These are phyloP conservation scores for Neoscytalidium dimidiatum DNA, from an alignment of 2,329 filamentous ascomycete species.

Conservation along the genomic window DNA sequence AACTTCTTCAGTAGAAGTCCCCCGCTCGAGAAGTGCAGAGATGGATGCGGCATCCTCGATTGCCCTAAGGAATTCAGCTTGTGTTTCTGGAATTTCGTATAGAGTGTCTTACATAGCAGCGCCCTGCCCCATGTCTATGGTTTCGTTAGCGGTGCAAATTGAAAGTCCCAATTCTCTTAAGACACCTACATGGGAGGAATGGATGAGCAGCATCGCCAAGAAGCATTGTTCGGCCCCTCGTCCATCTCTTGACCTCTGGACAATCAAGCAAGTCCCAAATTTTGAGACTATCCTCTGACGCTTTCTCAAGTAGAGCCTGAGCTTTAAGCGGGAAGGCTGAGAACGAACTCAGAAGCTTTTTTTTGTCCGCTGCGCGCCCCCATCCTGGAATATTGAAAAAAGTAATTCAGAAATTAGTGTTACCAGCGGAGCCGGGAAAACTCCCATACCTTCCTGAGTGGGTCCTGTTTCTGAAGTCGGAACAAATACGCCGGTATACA, in stretches of 20 bases:
- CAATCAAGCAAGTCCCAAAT: constrained; percentile 52
- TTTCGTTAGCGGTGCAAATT: not conserved
- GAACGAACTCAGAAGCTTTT: constrained; percentile 21
- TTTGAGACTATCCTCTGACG: constrained; percentile 35
- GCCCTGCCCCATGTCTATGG: constrained; percentile 59
- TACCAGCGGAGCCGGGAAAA: not conserved
- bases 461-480: not conserved
- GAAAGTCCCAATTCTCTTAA: not conserved
- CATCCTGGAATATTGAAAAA: constrained; percentile 3
- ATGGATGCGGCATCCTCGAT: constrained; percentile 68
- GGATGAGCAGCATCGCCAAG: constrained; percentile 71
- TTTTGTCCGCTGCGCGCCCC: constrained; percentile 38
- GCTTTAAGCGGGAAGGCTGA: constrained; percentile 27
- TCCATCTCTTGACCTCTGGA: constrained; percentile 59
- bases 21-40: constrained; percentile 47
- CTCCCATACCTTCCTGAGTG: not conserved
- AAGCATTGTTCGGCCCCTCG: constrained; percentile 56
- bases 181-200: constrained; percentile 59
- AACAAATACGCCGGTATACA: constrained; percentile 41
- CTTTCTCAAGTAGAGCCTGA: constrained; percentile 41
- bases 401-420: not conserved
- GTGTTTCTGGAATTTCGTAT: too few relatives aligned
- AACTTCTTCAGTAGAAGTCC: not conserved
- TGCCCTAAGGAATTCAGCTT: constrained; percentile 37
- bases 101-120: constrained; percentile 45